Percentiles rank a stretch among this genome's conserved stretches.
Evolutionary conservation across 306 rosid genomes (phyloP).

Genomic region (Gleditsia sinensis): DNA sequence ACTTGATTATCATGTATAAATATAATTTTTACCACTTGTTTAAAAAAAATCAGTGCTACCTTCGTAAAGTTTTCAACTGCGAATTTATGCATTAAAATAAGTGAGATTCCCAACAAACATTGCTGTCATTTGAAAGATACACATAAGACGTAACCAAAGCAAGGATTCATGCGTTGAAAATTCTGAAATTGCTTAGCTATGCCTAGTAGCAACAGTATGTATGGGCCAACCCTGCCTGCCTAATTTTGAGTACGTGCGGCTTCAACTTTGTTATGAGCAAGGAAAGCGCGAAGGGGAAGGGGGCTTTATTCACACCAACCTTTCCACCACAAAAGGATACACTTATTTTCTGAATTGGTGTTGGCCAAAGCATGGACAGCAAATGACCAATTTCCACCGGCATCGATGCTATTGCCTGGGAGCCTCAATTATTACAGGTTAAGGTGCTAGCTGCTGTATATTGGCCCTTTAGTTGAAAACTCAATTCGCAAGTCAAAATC

Average conservation of each 20-base stretch:
- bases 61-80: background rate
- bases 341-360: slow-evolving; percentile 25
- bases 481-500: slow-evolving; percentile 15
- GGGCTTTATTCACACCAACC: slow-evolving; percentile 27
- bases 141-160: background rate
- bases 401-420: background rate
- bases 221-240: background rate
- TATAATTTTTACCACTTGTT: too few species aligned
- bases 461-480: background rate
- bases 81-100: background rate
- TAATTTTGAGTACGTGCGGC: slow-evolving; percentile 19
- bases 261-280: slow-evolving; percentile 30
- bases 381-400: slow-evolving; percentile 22
- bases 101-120: slow-evolving; percentile 6
- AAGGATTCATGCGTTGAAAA: background rate
- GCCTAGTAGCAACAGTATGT: background rate
- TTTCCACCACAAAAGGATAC: slow-evolving; percentile 31
- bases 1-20: too few species aligned
- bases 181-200: background rate
- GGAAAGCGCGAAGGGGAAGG: background rate
- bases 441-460: background rate
- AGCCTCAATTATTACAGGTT: slow-evolving; percentile 26
- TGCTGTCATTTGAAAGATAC: background rate
- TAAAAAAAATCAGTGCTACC: too few species aligned
- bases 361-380: slow-evolving; percentile 35